Percentiles rank a stretch among this genome's conserved stretches.
phyloP scores from a whole-genome alignment of 73 alveolate genomes.

The Paraurostyla sp. region DNA sequence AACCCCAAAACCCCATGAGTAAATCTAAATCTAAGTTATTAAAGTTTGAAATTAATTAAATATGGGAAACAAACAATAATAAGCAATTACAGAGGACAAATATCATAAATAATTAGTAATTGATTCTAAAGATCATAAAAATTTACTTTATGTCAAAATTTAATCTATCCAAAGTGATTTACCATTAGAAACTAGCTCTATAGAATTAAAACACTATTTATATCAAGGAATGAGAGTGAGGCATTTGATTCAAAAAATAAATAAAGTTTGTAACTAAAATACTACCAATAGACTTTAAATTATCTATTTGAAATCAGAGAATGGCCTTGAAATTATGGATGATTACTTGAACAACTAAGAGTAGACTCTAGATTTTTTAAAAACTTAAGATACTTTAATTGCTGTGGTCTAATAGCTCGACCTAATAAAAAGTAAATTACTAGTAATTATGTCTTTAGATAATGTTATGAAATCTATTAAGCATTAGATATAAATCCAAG shows the following conservation, averaged over 20 bases:
- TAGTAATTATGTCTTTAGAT: not conserved
- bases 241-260: not conserved
- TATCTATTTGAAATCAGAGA: not conserved
- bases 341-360: not conserved
- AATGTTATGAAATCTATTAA: not conserved
- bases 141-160: not conserved
- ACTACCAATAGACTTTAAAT: not conserved
- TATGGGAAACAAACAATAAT: not conserved
- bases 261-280: not conserved
- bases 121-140: not conserved
- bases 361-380: not conserved
- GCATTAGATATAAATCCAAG: not conserved
- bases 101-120: too few relatives aligned
- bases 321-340: not conserved
- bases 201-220: not conserved
- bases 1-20: constrained; percentile 28
- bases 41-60: not conserved
- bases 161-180: not conserved
- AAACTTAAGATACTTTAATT: not conserved
- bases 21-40: not conserved
- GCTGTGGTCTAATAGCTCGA: not conserved
- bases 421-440: not conserved
- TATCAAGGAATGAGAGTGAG: not conserved
- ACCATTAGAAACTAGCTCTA: not conserved
- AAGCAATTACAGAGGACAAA: not conserved